Evolutionary conservation across 768 basidiomycete genomes (phyloP), one percentile per base, ranked within the genome.

Genomic region (Rickenella mellea): DNA sequence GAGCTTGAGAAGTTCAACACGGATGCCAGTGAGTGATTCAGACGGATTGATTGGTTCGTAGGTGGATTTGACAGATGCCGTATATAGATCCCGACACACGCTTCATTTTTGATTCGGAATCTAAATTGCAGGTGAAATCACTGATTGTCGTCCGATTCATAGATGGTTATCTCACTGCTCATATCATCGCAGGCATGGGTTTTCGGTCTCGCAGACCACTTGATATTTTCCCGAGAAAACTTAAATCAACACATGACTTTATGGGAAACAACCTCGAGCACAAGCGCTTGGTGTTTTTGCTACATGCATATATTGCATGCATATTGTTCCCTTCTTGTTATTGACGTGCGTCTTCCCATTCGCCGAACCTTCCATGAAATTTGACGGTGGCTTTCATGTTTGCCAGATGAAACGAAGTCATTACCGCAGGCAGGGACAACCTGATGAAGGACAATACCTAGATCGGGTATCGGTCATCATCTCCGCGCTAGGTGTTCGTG

Each of bases 241-340:
- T 58, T 87, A 15, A 66, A 69, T 48, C 73, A 78, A 15, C 83
- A 89, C 50, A 64, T 78, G 48, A 72, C 76, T 14, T 83, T 85
- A 75, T 82, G 87, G 50, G 84, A 85, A 54, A 87, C 85, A 17
- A 76, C 74, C 51, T 80, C 81, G 12, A 86, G 84, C 51, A 72
- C 72, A 22, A 82, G 85, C 35, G 82, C 83, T 8, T 89, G 86
- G 87, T 83, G 80, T 51, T 90, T 75, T 62, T 83, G 75, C 49
- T 69, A 69, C 55, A 81, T 86, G 68, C 85, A 90, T 56, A 67
- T 76, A 33, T 65, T 81, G 47, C 74, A 88, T 50, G 81, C 80
- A 30, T 80, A 80, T 45, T 78, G 76, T 51, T 63, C 71, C 25
- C 67, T 87, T 41, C 78, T 75, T 15, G 55, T 88, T 28, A 71